A percentile compares a stretch with the other conserved stretches of the same genome.
Conservation (phyloP, 2,329 filamentous ascomycete species). For the Huntiella savannae region DNA sequence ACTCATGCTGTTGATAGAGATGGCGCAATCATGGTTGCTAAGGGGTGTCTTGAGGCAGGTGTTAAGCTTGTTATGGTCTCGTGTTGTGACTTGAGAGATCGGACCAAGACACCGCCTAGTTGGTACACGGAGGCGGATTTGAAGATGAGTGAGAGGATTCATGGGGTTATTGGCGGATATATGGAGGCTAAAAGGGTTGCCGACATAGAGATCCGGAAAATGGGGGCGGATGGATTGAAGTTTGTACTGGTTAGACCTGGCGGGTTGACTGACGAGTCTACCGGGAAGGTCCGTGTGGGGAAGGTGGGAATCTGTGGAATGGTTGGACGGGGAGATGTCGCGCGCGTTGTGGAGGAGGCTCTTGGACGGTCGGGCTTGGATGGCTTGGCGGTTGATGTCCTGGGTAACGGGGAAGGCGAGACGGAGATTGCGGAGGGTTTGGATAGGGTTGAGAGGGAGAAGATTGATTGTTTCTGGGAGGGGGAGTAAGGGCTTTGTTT, state of each 20-base stretch:
- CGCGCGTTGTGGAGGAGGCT: constrained; percentile 22
- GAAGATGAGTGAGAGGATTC: constrained; percentile 19
- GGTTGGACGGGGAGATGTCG: constrained; percentile 26
- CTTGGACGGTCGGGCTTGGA: constrained; percentile 22
- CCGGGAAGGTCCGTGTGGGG: constrained; percentile 23
- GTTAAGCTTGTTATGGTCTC: constrained; percentile 27
- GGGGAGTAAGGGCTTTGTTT: too few species aligned
- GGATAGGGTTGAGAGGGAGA: constrained; percentile 19
- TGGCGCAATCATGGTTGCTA: constrained; percentile 26
- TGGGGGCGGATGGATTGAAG: constrained; percentile 17
- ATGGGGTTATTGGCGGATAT: constrained; percentile 21
- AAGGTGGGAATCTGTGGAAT: constrained; percentile 20
- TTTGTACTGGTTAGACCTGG: constrained; percentile 28
- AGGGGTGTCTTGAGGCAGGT: constrained; percentile 27
- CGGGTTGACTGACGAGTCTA: constrained; percentile 20
- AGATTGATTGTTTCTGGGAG: constrained; percentile 16
- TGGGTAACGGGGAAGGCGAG: constrained; percentile 20
- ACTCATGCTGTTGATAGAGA: constrained; percentile 26
- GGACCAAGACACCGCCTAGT: constrained; percentile 19
- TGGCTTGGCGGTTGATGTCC: constrained; percentile 24
- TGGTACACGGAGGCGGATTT: constrained; percentile 25
- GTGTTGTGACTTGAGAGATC: constrained; percentile 25
- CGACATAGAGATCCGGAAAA: constrained; percentile 20
- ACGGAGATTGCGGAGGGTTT: constrained; percentile 20
- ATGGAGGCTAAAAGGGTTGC: constrained; percentile 25